Conservation (phyloP, 108 stramenopile genomes). For the Stephanodiscus triporus region DNA sequence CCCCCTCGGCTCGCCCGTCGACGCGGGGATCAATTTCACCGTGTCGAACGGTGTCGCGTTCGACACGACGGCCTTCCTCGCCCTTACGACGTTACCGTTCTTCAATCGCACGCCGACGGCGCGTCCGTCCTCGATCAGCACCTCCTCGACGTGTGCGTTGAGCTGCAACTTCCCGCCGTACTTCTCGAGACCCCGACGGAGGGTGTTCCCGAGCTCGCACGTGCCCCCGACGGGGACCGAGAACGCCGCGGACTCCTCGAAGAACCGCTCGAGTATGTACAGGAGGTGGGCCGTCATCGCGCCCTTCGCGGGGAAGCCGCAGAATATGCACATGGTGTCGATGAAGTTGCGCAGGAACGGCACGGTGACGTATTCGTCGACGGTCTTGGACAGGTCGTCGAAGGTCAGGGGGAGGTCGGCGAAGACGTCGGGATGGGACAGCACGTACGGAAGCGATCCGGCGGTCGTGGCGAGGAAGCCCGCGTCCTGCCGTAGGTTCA, state of each 20-base stretch:
- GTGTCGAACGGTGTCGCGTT: constrained; percentile 96
- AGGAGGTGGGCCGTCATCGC: constrained; percentile 89
- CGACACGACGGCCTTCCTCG: constrained; percentile 90
- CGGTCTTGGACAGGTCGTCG: constrained; percentile 87
- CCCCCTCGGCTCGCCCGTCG: constrained; percentile 53
- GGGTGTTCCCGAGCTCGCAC: constrained; percentile 76
- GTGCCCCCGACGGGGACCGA: constrained; percentile 91
- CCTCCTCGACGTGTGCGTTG: constrained; percentile 91
- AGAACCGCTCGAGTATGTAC: constrained; percentile 91
- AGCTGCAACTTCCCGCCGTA: constrained; percentile 86
- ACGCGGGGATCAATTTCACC: constrained; percentile 74
- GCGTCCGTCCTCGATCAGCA: constrained; percentile 87
- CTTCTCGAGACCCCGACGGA: constrained; percentile 82
- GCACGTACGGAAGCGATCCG: constrained; percentile 83
- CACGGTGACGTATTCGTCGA: constrained; percentile 89
- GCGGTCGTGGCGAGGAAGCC: constrained; percentile 92
- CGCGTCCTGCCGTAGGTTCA: constrained; percentile 86
- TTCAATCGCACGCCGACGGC: constrained; percentile 88
- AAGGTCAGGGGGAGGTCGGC: constrained; percentile 85
- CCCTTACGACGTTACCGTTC: constrained; percentile 88
- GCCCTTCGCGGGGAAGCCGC: constrained; percentile 94
- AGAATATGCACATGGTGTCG: constrained; percentile 94
- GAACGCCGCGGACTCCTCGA: constrained; percentile 84
- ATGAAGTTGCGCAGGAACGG: constrained; percentile 92
- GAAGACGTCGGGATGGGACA: constrained; percentile 89